Conservation (phyloP, 1,284 basidiomycete genomes). For the Meripilus lineatus region DNA sequence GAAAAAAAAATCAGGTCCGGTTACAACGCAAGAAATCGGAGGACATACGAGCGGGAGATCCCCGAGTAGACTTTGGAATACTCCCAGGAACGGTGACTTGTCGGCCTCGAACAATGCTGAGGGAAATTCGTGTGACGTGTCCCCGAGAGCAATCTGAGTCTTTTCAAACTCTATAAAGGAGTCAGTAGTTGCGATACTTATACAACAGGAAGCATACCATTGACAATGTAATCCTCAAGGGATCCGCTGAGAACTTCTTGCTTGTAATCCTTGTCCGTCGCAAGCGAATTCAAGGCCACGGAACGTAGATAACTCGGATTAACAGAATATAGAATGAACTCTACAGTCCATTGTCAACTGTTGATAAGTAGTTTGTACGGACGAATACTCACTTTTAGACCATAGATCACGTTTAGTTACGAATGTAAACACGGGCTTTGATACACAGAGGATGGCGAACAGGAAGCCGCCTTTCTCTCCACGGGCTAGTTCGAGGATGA, state of each 20-base stretch:
- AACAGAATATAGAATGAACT: not conserved
- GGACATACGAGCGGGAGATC: constrained; percentile 4
- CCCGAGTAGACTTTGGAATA: not conserved
- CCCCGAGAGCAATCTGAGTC: not conserved
- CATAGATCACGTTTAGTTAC: too few relatives aligned
- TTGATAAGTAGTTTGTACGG: not conserved
- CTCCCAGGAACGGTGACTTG: not conserved
- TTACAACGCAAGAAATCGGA: too few relatives aligned
- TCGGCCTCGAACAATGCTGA: not conserved
- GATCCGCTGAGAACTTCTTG: constrained; percentile 7
- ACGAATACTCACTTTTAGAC: not conserved
- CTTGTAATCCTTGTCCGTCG: constrained; percentile 4
- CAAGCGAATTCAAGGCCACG: constrained; percentile 4
- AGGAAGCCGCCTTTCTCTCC: not conserved
- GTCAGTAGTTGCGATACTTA: not conserved
- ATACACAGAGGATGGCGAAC: not conserved
- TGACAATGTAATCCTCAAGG: constrained; percentile 4
- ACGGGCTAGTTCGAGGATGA: not conserved
- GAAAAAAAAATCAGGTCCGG: too few relatives aligned
- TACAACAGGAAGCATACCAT: not conserved
- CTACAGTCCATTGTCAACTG: not conserved
- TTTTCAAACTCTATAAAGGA: not conserved
- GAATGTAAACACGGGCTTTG: not conserved
- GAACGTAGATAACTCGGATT: constrained; percentile 6
- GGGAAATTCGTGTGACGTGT: not conserved